Evolutionary conservation across 2,329 filamentous ascomycete species (phyloP), one percentile per base, ranked within the genome.

Genomic region (Trichoderma sp.): DNA sequence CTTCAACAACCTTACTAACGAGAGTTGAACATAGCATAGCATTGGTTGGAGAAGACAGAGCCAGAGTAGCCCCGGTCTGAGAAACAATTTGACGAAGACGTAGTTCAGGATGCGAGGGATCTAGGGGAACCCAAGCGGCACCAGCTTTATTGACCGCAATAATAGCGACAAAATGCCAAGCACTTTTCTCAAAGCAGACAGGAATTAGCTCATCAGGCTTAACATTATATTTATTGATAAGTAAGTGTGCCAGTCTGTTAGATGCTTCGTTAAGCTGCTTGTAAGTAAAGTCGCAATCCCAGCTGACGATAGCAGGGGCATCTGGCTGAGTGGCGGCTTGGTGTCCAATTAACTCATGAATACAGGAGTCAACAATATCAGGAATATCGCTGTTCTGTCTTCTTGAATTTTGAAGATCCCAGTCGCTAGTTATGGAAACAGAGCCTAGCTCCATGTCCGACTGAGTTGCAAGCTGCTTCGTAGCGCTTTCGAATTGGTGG

Each of bases 171-270:
- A 71, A 64, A 27, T 69, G 42, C 71, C 71, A 73, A 2, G 66
- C 59, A 0, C 72, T 74, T 53, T 78, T 78, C 22, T 76, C 74
- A n/a, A 77, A 76, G 54, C 73, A 76, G 0, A 78, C 52, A 6
- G 73, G 73, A 0, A 78, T 67, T 2, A 70, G 7, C 4, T 70
- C 69, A 25, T 63, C 32, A 12, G 56, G 19, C 25, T 57, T 53
- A 34, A 70, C 37, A 3, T 27, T 6, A n/a, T 63, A 37, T 25
- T 58, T 25, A 3, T 64, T 57, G n/a, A 70, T 50, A 13, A 70
- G 65, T 6, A 37, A 19, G 13, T 68, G 61, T 8, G 60, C 67
- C 10, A 68, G 61, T 34, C 67, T 66, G 19, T 66, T 66, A 5
- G 67, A 53, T 5, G 67, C 61, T 25, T 45, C 37, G 19, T 60